Evolutionary conservation across 805 yeast genomes (phyloP).

Genomic region (Candida multigemmis): DNA sequence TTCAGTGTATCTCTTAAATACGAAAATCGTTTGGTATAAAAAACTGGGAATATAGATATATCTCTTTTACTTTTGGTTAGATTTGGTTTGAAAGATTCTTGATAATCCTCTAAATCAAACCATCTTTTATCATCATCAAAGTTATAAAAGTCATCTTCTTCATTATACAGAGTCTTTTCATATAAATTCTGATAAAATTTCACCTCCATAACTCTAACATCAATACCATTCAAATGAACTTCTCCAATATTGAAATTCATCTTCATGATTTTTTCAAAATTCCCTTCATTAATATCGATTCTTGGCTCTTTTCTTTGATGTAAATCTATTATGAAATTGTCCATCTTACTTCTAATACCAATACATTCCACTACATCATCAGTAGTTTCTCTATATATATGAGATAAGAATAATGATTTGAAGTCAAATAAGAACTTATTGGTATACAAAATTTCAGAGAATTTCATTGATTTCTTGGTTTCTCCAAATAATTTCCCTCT

Average conservation of each 20-base stretch:
- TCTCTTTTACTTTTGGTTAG: slow-evolving; percentile 24
- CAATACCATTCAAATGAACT: slow-evolving; percentile 45
- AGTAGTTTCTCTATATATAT: slow-evolving; percentile 49
- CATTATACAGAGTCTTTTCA: slow-evolving; percentile 4
- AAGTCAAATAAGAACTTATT: slow-evolving; percentile 72
- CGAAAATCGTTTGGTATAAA: slow-evolving; percentile 60
- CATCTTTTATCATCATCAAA: slow-evolving; percentile 51
- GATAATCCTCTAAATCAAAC: slow-evolving; percentile 56
- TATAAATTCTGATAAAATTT: slow-evolving; percentile 27
- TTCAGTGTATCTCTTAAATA: slow-evolving; percentile 52
- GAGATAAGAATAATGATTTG: slow-evolving; percentile 66
- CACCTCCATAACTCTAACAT: slow-evolving; percentile 49
- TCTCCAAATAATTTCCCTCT: slow-evolving; percentile 65
- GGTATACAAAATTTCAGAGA: slow-evolving; percentile 66
- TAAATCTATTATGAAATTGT: slow-evolving; percentile 27
- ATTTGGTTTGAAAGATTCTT: slow-evolving; percentile 43
- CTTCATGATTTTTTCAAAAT: slow-evolving; percentile 41
- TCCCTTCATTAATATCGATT: slow-evolving; percentile 28
- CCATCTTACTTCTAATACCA: slow-evolving; percentile 51
- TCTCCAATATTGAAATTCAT: slow-evolving; percentile 64
- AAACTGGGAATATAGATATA: slow-evolving; percentile 49
- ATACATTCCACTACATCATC: slow-evolving; percentile 44
- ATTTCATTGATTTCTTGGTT: slow-evolving; percentile 47
- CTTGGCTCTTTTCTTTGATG: slow-evolving; percentile 33
- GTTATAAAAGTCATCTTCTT: slow-evolving; percentile 13